These are phyloP conservation scores for Venturia asperata DNA, from an alignment of 2,329 filamentous ascomycete genomes.

Conservation along the genomic window DNA sequence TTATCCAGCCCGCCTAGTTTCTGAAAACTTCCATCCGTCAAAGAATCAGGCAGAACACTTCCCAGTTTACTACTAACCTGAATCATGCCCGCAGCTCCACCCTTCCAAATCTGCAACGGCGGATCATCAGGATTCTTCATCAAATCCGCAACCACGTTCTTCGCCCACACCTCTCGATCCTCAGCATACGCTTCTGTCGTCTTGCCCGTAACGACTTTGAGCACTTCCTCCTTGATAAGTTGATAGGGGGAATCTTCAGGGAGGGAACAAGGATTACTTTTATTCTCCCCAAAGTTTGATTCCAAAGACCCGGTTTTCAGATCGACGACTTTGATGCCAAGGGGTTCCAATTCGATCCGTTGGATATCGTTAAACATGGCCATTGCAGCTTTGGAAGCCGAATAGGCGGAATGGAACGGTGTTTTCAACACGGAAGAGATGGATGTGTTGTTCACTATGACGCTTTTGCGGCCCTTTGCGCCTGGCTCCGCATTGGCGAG, in stretches of 20 bases:
- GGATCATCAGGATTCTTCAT: conserved; percentile 28
- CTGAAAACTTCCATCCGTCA: not conserved
- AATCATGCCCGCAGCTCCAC: not conserved
- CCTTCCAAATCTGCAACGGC: conserved; percentile 23
- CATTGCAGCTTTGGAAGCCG: conserved; percentile 53
- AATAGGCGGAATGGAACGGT: conserved; percentile 42
- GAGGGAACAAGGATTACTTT: conserved; percentile 43
- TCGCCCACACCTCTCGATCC: conserved; percentile 47
- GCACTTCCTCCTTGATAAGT: conserved; percentile 40
- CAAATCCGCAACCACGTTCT: conserved; percentile 48
- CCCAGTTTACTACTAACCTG: conserved; percentile 20
- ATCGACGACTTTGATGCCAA: conserved; percentile 41
- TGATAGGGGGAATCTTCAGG: conserved; percentile 44
- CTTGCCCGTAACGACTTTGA: conserved; percentile 43
- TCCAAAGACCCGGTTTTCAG: conserved; percentile 54
- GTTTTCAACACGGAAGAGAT: conserved; percentile 27
- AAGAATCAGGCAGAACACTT: conserved; percentile 40
- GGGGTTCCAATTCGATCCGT: conserved; percentile 49
- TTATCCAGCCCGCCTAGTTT: not conserved
- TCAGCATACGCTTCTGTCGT: conserved; percentile 49
- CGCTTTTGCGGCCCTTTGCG: conserved; percentile 20
- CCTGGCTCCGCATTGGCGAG: conserved; percentile 34
- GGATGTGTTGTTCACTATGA: conserved; percentile 38
- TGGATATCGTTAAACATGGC: conserved; percentile 52
- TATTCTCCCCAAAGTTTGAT: conserved; percentile 49